These are phyloP conservation scores for Phanerochaete carnosa DNA, from an alignment of 768 basidiomycete genomes.

Conservation along the genomic window DNA sequence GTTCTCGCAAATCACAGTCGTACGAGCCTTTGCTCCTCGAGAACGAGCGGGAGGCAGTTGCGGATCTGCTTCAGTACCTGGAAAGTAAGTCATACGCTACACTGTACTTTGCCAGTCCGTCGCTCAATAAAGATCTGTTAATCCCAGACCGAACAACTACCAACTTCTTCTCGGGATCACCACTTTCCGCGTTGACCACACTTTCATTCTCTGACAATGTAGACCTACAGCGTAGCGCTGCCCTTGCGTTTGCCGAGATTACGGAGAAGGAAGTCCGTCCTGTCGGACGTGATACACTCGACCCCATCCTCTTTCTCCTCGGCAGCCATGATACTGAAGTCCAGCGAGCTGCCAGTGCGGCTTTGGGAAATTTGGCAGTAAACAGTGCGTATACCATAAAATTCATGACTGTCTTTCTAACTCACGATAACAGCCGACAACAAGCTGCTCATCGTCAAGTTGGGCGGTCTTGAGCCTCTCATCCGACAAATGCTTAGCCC, in stretches of 20 bases:
- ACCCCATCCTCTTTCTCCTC: conserved; percentile 95
- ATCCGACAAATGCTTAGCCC: conserved; percentile 99
- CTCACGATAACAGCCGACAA: conserved; percentile 73
- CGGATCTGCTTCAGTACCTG: conserved; percentile 93
- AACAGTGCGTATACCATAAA: conserved; percentile 68
- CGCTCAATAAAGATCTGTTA: background rate
- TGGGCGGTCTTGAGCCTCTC: conserved; percentile 95
- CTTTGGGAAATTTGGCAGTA: conserved; percentile 95
- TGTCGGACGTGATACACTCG: conserved; percentile 94
- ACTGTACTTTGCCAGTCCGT: background rate
- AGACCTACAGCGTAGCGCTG: conserved; percentile 95
- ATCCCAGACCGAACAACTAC: conserved; percentile 91
- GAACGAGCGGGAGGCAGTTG: conserved; percentile 96
- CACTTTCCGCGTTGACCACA: conserved; percentile 90
- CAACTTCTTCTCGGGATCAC: conserved; percentile 96
- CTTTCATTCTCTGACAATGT: conserved; percentile 99
- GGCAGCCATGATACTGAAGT: conserved; percentile 99
- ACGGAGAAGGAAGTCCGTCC: conserved; percentile 99
- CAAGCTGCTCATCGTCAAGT: conserved; percentile 96
- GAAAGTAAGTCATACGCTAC: conserved; percentile 69
- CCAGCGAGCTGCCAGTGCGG: conserved; percentile 96
- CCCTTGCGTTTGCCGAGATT: conserved; percentile 97
- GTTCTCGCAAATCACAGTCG: conserved; percentile 77
- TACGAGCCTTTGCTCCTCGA: conserved; percentile 86
- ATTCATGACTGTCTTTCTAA: conserved; percentile 3